Conservation (phyloP, 192 early-diverging fungal genomes). For the Mortierella alpina region DNA sequence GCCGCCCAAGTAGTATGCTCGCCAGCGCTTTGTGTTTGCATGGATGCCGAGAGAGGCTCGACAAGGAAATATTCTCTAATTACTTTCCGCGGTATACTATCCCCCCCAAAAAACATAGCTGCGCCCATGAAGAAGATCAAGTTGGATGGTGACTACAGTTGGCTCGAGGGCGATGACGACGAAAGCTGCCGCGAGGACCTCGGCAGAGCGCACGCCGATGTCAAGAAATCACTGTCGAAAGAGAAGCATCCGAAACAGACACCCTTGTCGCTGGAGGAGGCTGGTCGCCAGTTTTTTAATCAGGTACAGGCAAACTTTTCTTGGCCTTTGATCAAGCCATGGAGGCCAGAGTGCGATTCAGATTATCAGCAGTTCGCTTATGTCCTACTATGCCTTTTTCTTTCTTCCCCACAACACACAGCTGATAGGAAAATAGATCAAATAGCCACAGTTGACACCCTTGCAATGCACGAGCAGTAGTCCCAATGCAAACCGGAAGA, state of each 20-base stretch:
- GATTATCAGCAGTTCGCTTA: neutral
- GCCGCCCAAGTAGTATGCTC: neutral
- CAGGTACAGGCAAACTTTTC: slow-evolving; percentile 13
- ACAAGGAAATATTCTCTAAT: too few species aligned
- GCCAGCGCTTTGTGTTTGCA: neutral
- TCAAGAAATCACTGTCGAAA: neutral
- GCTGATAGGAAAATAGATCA: too few species aligned
- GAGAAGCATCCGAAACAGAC: slow-evolving; percentile 2
- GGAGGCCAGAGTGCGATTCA: neutral
- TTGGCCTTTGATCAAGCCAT: neutral
- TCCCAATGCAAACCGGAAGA: too few species aligned
- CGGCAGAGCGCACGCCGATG: neutral
- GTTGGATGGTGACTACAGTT: slow-evolving; percentile 16
- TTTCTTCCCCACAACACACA: too few species aligned
- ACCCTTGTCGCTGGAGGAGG: slow-evolving; percentile 29
- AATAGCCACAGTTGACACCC: too few species aligned
- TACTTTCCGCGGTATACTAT: neutral
- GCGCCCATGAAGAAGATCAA: slow-evolving; percentile 4
- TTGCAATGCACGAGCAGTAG: too few species aligned
- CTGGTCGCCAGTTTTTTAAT: slow-evolving; percentile 27
- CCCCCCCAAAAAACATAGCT: neutral
- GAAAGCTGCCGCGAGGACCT: neutral
- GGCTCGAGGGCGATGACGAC: slow-evolving; percentile 39
- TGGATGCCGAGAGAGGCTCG: too few species aligned
- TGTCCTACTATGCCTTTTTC: neutral